A percentile compares a stretch with the other conserved stretches of the same genome.
Conservation (phyloP, 2,329 filamentous ascomycete species). For the Cladobotryum protrusum region DNA sequence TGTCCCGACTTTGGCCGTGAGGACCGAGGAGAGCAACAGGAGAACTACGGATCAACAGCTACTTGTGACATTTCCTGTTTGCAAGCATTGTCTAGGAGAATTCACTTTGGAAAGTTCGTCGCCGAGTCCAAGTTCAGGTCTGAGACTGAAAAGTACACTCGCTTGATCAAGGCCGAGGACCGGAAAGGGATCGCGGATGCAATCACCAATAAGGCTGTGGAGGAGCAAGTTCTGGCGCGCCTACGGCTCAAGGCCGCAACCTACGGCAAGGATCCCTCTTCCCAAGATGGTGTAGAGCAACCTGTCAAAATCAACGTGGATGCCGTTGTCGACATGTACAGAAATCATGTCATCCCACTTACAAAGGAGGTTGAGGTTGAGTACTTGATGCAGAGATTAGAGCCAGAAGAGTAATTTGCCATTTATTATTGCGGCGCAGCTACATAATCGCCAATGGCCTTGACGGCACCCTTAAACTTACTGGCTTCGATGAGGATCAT, state of each 20-base stretch:
- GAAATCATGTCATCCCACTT: conserved; percentile 87
- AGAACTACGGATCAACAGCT: conserved; percentile 92
- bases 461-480: conserved; percentile 70
- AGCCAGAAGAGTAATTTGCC: conserved; percentile 22
- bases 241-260: conserved; percentile 84
- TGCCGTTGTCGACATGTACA: conserved; percentile 84
- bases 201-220: conserved; percentile 84
- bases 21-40: conserved; percentile 77
- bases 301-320: conserved; percentile 83
- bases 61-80: conserved; percentile 86
- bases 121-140: conserved; percentile 91
- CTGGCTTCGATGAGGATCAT: conserved; percentile 78
- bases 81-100: conserved; percentile 81
- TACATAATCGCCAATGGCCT: conserved; percentile 70
- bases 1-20: conserved; percentile 71
- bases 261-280: conserved; percentile 84
- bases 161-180: conserved; percentile 75
- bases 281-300: conserved; percentile 46
- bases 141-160: conserved; percentile 73
- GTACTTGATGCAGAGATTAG: conserved; percentile 90
- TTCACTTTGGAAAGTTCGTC: conserved; percentile 98
- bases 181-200: conserved; percentile 75
- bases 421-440: conserved; percentile 40
- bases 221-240: conserved; percentile 84
- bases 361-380: conserved; percentile 99